Evolutionary conservation across 2,329 filamentous ascomycete species (phyloP), one percentile per base, ranked within the genome.

Genomic region (Pseudocercospora musae): DNA sequence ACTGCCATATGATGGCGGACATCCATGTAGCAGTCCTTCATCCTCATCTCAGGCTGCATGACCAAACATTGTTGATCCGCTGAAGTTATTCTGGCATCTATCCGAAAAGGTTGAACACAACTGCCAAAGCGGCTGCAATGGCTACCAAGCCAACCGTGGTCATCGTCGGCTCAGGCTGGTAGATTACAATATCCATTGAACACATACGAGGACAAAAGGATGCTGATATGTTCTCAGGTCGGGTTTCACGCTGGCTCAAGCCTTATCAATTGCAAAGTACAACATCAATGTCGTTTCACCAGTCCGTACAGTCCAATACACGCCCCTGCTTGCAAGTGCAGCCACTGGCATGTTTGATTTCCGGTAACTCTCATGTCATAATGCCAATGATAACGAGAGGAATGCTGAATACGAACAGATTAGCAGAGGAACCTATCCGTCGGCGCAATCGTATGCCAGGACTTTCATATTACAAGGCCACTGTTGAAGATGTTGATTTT

Each of bases 321-420:
- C 79, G 0, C 79, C 79, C 7, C 71, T 81, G 2, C 74, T 81
- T 6, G 78, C 79, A 10, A 78, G 75, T 53, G 79, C 78, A 20
- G 79, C 79, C 7, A 78, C 77, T 49, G 78, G 77, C 0, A 73
- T 80, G 29, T 80, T 80, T 72, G 74, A 80, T 58, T 79, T 80
- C 63, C 73, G 59, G 25, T 23, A 42, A 6, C n/a, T 33, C 40
- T 15, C 87, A 31, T 81, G 25, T 13, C 87, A 13, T 79, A 81
- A 2, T 86, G 87, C 31, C 81, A 87, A 18, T 79, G 81, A 1
- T 81, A 85, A 3, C 82, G 85, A 52, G 80, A 87, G 8, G 79
- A 87, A 29, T 13, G 33, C 50, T 53, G 25, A 33, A 0, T 20
- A 33, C 6, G 18, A 42, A 46, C 15, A 52, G 77, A 21, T 73